These are phyloP conservation scores for Selaginella moellendorffii DNA, from an alignment of 75 land plant genomes.

Conservation along the genomic window DNA sequence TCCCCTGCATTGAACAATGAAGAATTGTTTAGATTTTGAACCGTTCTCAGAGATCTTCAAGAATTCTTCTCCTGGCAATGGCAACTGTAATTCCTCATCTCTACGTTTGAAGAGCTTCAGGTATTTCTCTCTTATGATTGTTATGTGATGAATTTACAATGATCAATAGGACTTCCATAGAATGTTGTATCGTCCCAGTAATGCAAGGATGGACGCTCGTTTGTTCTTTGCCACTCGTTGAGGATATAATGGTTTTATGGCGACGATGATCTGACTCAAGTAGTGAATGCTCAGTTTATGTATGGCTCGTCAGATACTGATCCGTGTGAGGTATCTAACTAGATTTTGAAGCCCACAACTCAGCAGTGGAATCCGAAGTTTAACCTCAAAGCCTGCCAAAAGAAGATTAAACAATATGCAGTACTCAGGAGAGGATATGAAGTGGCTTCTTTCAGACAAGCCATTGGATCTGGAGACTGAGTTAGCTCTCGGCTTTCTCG, in stretches of 20 bases:
- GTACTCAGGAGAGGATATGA: constrained; percentile 79
- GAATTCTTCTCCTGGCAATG: too few relatives aligned
- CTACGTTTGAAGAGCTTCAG: constrained; percentile 90
- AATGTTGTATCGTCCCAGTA: constrained; percentile 92
- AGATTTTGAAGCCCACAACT: constrained; percentile 62
- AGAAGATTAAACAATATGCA: constrained; percentile 73
- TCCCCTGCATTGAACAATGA: too few relatives aligned
- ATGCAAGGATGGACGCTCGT: constrained; percentile 94
- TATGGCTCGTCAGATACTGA: background rate
- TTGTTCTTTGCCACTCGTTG: too few relatives aligned
- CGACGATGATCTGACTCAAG: constrained; percentile 77
- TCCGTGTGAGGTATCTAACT: too few relatives aligned
- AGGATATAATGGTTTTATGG: constrained; percentile 99
- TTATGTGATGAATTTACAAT: background rate
- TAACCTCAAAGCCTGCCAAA: constrained; percentile 62
- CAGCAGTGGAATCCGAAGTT: constrained; percentile 62
- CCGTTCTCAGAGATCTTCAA: too few relatives aligned
- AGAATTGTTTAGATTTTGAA: too few relatives aligned
- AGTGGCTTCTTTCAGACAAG: constrained; percentile 84
- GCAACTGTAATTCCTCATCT: constrained; percentile 84
- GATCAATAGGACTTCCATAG: constrained; percentile 71
- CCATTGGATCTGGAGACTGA: constrained; percentile 90
- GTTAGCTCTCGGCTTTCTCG: constrained; percentile 79
- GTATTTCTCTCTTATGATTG: constrained; percentile 18
- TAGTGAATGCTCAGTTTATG: constrained; percentile 61